Evolutionary conservation across 2,329 filamentous ascomycete species (phyloP).

Genomic region (Magnaporthales sp.): DNA sequence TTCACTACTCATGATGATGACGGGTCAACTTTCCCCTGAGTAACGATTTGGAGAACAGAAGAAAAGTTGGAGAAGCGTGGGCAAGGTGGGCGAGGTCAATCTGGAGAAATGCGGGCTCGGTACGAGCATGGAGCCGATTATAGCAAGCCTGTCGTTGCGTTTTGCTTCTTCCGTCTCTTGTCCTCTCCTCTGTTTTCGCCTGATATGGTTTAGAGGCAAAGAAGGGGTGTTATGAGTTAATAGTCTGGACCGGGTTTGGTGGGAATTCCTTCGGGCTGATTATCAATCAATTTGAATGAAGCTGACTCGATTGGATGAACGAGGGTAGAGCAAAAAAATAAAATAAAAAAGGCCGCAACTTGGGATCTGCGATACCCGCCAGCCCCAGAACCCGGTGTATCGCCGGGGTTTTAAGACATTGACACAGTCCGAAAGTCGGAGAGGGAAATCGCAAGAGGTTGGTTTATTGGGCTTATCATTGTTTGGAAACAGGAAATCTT

Average conservation of each 20-base stretch:
- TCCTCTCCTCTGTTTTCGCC: not conserved
- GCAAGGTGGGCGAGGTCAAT: not conserved
- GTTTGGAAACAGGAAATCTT: not conserved
- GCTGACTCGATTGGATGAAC: not conserved
- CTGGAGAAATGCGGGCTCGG: not conserved
- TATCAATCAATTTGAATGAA: not conserved
- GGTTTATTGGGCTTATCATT: not conserved
- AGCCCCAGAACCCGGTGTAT: not conserved
- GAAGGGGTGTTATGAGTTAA: not conserved
- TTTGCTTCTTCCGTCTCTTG: too few relatives aligned
- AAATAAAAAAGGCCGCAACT: not conserved
- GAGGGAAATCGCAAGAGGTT: not conserved
- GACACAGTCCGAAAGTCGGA: not conserved
- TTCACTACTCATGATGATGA: not conserved
- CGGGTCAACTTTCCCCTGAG: not conserved
- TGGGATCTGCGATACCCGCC: not conserved
- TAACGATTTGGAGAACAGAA: not conserved
- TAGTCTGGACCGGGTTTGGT: not conserved
- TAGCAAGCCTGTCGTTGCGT: too few relatives aligned
- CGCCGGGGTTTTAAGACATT: not conserved
- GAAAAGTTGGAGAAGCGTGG: not conserved
- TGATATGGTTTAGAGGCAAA: not conserved
- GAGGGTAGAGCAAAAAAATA: not conserved
- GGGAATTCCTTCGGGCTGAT: not conserved
- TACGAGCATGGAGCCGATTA: not conserved